Conservation (phyloP, 164 flowering plant species). For the Amborella trichopoda region DNA sequence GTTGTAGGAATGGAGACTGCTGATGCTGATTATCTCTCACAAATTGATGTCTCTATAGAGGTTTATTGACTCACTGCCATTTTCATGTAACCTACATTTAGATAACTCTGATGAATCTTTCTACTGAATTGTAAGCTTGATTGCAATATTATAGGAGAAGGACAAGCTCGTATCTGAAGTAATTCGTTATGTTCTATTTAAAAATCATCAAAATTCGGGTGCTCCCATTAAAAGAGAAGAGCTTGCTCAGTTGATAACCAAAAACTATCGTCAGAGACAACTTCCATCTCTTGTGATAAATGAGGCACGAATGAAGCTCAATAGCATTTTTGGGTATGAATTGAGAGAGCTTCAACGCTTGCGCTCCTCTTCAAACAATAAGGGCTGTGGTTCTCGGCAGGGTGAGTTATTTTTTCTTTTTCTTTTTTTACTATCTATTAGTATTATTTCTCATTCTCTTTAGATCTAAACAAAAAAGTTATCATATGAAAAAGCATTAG, state of each 20-base stretch:
- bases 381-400: conserved; percentile 42
- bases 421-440: background rate
- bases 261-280: conserved; percentile 55
- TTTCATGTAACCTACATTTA: background rate
- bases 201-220: conserved; percentile 65
- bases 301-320: conserved; percentile 63
- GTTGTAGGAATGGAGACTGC: too few relatives aligned
- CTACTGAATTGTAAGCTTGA: conserved; percentile 2
- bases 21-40: conserved; percentile 34
- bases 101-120: background rate
- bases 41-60: conserved; percentile 54
- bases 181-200: conserved; percentile 76
- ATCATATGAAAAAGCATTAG: too few relatives aligned
- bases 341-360: conserved; percentile 72
- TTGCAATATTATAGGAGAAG: conserved; percentile 38
- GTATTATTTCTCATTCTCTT: too few relatives aligned
- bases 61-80: conserved; percentile 13
- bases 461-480: too few relatives aligned
- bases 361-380: conserved; percentile 45
- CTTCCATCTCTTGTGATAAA: conserved; percentile 69
- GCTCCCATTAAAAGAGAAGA: conserved; percentile 94
- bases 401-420: conserved; percentile 19
- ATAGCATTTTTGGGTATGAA: conserved; percentile 72
- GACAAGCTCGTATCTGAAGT: conserved; percentile 90
- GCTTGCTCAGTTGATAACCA: conserved; percentile 66